Evolutionary conservation across 805 yeast species (phyloP).

Genomic region (Blastobotrys muscicola): DNA sequence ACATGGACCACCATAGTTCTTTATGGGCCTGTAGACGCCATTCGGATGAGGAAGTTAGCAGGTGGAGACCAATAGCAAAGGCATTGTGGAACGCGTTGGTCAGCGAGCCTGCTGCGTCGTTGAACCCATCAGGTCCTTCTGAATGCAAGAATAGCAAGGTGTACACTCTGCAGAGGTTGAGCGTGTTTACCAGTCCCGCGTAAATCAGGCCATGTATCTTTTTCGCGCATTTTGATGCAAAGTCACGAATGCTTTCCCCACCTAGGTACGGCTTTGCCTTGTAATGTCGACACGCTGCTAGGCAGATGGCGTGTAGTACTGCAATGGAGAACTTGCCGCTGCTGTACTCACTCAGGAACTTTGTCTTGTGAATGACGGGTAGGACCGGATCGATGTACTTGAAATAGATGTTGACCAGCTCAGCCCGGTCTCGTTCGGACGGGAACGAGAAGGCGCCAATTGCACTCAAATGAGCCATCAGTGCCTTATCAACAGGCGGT

Average conservation of each 20-base stretch:
- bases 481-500: conserved; percentile 4
- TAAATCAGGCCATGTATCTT: conserved; percentile 28
- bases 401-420: conserved; percentile 30
- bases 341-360: conserved; percentile 27
- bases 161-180: conserved; percentile 25
- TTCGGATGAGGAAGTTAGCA: background rate
- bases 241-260: conserved; percentile 18
- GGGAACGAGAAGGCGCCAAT: conserved; percentile 31
- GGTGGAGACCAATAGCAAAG: conserved; percentile 28
- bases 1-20: conserved; percentile 29
- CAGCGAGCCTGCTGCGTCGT: conserved; percentile 24
- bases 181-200: conserved; percentile 28
- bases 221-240: conserved; percentile 18
- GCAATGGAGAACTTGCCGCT: conserved; percentile 28
- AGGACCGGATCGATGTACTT: conserved; percentile 30
- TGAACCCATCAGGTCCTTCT: conserved; percentile 29
- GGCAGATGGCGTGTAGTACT: conserved; percentile 31
- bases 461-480: conserved; percentile 10
- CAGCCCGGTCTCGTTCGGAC: conserved; percentile 16
- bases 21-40: no score
- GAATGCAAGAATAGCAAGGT: conserved; percentile 28
- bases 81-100: conserved; percentile 29
- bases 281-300: conserved; percentile 31
- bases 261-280: conserved; percentile 19
- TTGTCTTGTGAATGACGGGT: conserved; percentile 33